Percentiles rank a stretch among this genome's conserved stretches.
These are phyloP conservation scores for Pseudogymnoascus sp. DNA, from an alignment of 2,329 filamentous ascomycete genomes.

Conservation along the genomic window DNA sequence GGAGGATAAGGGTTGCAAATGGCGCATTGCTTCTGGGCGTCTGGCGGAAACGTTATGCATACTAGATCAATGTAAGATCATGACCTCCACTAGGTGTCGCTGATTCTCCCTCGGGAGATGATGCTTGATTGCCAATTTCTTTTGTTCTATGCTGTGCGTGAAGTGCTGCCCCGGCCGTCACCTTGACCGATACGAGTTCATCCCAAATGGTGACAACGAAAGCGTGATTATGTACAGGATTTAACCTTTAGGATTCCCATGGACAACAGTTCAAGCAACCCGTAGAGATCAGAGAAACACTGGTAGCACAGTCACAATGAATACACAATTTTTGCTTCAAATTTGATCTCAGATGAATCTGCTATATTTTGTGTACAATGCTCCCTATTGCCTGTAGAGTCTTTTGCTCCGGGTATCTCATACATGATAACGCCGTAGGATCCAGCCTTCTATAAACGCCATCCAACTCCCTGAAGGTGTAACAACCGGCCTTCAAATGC, in stretches of 20 bases:
- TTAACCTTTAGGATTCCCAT: background rate
- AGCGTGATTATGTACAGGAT: background rate
- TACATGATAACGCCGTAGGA: background rate
- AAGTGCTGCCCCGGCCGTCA: slow-evolving; percentile 3
- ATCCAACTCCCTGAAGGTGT: background rate
- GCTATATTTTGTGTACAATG: background rate
- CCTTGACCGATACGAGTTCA: background rate
- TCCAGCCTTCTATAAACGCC: background rate
- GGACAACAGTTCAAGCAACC: background rate
- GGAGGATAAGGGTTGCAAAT: slow-evolving; percentile 27
- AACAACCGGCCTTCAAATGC: slow-evolving; percentile 14
- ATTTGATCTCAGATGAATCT: background rate
- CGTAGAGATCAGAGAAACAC: background rate
- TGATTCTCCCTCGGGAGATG: slow-evolving; percentile 64
- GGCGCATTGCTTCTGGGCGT: slow-evolving; percentile 26
- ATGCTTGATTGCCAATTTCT: slow-evolving; percentile 86
- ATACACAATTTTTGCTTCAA: background rate
- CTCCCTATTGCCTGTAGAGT: background rate
- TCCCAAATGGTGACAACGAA: background rate
- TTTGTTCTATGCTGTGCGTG: slow-evolving; percentile 11
- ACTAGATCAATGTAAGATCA: slow-evolving; percentile 54
- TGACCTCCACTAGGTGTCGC: slow-evolving; percentile 77
- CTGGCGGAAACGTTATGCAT: slow-evolving; percentile 30
- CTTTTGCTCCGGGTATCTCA: slow-evolving; percentile 1
- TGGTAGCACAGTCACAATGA: background rate